Conservation (phyloP, 228 moss, liverwort and hornwort species). For the Sphagnum fallax region DNA sequence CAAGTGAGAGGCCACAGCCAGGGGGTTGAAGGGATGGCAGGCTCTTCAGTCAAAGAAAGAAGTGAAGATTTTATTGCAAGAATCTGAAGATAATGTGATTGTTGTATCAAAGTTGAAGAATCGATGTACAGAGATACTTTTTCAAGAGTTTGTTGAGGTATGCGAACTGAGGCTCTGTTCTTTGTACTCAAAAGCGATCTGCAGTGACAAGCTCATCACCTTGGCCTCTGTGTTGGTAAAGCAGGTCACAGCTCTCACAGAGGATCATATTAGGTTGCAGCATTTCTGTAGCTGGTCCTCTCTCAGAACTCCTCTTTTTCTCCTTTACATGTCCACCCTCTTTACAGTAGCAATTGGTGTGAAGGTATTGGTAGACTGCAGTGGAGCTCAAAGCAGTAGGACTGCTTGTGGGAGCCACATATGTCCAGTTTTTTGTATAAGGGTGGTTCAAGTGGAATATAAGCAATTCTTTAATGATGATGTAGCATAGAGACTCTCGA, state of each 20-base stretch:
- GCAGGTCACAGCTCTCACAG: background rate
- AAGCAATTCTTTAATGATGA: too few relatives aligned
- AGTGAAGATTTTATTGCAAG: conserved; percentile 44
- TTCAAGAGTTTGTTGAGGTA: conserved; percentile 54
- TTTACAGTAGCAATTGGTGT: too few relatives aligned
- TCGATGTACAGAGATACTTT: conserved; percentile 4
- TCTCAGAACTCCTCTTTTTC: too few relatives aligned
- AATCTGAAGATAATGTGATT: conserved; percentile 49
- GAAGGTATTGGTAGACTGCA: too few relatives aligned
- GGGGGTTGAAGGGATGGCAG: conserved; percentile 41
- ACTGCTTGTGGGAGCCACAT: too few relatives aligned
- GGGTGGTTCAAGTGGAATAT: too few relatives aligned
- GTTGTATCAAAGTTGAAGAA: conserved; percentile 42
- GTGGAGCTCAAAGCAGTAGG: too few relatives aligned
- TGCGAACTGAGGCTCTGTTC: conserved; percentile 47
- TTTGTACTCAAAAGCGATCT: conserved; percentile 26
- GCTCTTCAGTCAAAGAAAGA: conserved; percentile 28
- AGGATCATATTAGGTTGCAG: too few relatives aligned
- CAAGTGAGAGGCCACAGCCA: conserved; percentile 31
- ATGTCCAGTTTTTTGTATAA: too few relatives aligned
- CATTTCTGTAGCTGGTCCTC: too few relatives aligned
- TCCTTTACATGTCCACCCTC: too few relatives aligned
- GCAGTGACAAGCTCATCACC: conserved; percentile 11
- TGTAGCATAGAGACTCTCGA: too few relatives aligned
- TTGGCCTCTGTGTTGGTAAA: conserved; percentile 2